Evolutionary conservation across 306 rosid species (phyloP), one percentile per base, ranked within the genome.

Genomic region (Rubus idaeus): DNA sequence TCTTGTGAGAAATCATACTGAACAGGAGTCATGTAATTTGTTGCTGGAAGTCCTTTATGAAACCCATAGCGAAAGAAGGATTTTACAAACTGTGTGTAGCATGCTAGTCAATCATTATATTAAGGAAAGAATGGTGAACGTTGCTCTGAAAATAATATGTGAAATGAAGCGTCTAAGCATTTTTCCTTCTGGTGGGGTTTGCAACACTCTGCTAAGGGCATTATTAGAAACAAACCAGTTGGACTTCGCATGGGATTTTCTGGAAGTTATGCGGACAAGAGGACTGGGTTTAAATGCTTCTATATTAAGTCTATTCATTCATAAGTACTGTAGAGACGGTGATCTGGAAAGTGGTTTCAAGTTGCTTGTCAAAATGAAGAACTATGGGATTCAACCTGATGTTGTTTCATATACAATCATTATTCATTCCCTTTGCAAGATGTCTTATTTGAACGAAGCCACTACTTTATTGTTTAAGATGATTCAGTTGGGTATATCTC

Each of bases 381-480:
- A 73, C 23, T 77, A 68, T 18, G 82, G 82, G 73, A 60, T 53
- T 21, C 71, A 68, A 64, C 87, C 84, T 23, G 87, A 84, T 73
- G 76, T 72, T 41, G 82, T 84, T 77, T 69, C 75, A 58, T 84
- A 42, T 78, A 72, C 87, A 41, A 73, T 73, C n/a, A 13, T 84
- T 40, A 84, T 84, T 47, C 18, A 76, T 70, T 68, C 77, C 30
- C 87, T 84, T 20, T 84, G 84, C 72, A 84, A 63, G 60, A 68
- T 56, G 44, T 76, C 79, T 80, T 68, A 63, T 61, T 17, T 70
- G 18, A 77, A 67, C 61, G 84, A 68, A 77, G 87, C 87, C 60
- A 73, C 87, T 12, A 40, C 77, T 20, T 26, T 84, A 45, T 77
- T 84, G 75, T 80, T 84, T 77, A 84, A 84, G 83, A 84, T 74